A percentile compares a stretch with the other conserved stretches of the same genome.
Evolutionary conservation across 2,329 filamentous ascomycete species (phyloP).

Genomic region (Aurifilum marmelostoma): DNA sequence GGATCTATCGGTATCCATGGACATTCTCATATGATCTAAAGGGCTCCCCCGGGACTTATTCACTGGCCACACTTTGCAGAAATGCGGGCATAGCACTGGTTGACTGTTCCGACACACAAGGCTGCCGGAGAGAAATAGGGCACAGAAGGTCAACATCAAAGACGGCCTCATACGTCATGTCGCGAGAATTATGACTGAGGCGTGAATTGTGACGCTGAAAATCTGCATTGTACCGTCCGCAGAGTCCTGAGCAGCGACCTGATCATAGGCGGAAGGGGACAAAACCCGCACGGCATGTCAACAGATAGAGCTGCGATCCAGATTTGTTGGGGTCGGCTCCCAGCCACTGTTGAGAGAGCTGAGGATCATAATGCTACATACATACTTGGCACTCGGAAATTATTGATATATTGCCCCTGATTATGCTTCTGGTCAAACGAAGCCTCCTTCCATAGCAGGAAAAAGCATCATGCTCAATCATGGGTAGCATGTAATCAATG

Average conservation of each 20-base stretch:
- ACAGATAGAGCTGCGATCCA: slow-evolving; percentile 36
- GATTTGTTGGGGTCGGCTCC: slow-evolving; percentile 47
- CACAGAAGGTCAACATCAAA: slow-evolving; percentile 32
- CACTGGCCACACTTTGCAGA: background rate
- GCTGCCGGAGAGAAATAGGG: background rate
- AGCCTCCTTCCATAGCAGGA: slow-evolving; percentile 50
- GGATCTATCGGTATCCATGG: background rate
- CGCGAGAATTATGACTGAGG: slow-evolving; percentile 32
- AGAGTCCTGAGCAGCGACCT: slow-evolving; percentile 51
- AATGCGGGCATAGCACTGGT: background rate
- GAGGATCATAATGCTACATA: slow-evolving; percentile 45
- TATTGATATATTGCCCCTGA: slow-evolving; percentile 47
- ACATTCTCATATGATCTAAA: background rate
- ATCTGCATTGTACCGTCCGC: slow-evolving; percentile 49
- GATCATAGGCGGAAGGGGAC: slow-evolving; percentile 44
- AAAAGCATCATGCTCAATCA: slow-evolving; percentile 49
- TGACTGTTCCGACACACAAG: background rate
- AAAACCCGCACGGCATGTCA: slow-evolving; percentile 37
- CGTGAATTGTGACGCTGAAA: slow-evolving; percentile 39
- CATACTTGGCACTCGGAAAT: slow-evolving; percentile 37
- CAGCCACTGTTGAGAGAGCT: slow-evolving; percentile 42
- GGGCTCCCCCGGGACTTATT: too few species aligned
- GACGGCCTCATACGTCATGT: slow-evolving; percentile 46
- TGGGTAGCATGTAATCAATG: slow-evolving; percentile 40
- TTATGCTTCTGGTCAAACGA: slow-evolving; percentile 61